These are phyloP conservation scores for Paramecium primaurelia DNA, from an alignment of 73 alveolate species.

Conservation along the genomic window DNA sequence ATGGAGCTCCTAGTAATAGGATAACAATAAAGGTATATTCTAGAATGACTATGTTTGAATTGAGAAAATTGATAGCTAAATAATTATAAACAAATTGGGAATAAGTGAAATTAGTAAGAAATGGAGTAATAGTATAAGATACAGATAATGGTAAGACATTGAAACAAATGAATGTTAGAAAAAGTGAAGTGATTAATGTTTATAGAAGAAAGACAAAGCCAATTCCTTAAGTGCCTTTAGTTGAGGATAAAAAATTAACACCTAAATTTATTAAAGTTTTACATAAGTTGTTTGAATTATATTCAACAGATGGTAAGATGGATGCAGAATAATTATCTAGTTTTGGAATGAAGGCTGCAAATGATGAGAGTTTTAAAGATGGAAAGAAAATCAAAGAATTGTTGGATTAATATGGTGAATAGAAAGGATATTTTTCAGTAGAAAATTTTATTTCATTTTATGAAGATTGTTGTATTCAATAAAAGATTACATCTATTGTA, in stretches of 20 bases:
- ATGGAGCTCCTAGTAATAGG: conserved; percentile 60
- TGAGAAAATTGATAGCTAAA: conserved; percentile 15
- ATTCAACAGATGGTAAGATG: conserved; percentile 75
- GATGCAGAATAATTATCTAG: conserved; percentile 63
- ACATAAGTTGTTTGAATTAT: conserved; percentile 66
- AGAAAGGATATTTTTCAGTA: conserved; percentile 61
- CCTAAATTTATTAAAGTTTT: conserved; percentile 67
- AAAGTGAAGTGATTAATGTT: conserved; percentile 40
- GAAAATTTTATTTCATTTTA: conserved; percentile 76
- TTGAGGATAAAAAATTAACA: conserved; percentile 45
- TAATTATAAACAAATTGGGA: conserved; percentile 61
- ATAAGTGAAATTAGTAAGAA: conserved; percentile 51
- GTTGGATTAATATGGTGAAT: conserved; percentile 52
- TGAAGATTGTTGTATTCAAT: conserved; percentile 46
- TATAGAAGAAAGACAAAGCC: background rate
- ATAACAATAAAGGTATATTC: conserved; percentile 65
- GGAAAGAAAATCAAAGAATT: conserved; percentile 66
- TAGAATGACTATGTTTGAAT: conserved; percentile 82
- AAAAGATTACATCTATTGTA: conserved; percentile 68
- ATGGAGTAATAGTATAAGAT: conserved; percentile 72
- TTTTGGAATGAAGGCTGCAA: conserved; percentile 75
- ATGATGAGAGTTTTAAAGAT: conserved; percentile 66
- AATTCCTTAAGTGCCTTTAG: conserved; percentile 49
- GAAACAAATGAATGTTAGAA: conserved; percentile 64
- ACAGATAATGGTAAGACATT: conserved; percentile 85